Percentiles rank a stretch among this genome's conserved stretches.
phyloP scores from a whole-genome alignment of 148 eudicot genomes.

The Camellia granthamiana region DNA sequence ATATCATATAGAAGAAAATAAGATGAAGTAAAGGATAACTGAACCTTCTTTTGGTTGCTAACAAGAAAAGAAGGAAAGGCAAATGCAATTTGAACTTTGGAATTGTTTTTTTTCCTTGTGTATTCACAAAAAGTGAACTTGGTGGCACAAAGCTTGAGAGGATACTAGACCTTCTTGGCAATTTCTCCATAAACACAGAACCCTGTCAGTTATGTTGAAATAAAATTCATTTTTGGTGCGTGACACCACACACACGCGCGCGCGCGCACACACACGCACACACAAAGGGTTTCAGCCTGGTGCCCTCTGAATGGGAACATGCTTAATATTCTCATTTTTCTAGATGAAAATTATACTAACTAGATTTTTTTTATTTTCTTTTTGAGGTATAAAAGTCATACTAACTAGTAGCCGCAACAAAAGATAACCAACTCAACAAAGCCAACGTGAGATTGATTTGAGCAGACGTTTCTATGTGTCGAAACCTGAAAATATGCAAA shows the following conservation, averaged over 20 bases:
- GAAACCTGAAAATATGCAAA: not conserved
- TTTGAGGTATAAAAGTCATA: not conserved
- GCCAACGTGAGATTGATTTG: not conserved
- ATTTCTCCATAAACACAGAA: not conserved
- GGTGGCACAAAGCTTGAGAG: not conserved
- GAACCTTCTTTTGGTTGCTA: not conserved
- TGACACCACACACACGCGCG: too few species aligned
- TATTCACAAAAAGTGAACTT: not conserved
- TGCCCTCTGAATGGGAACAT: not conserved
- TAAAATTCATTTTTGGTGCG: too few species aligned
- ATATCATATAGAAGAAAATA: not conserved
- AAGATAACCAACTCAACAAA: not conserved
- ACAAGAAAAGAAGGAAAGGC: not conserved
- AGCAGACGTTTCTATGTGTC: not conserved
- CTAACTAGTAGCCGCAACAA: not conserved
- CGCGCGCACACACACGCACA: too few species aligned
- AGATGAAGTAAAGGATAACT: not conserved
- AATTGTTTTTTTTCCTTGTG: not conserved
- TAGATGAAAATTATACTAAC: not conserved
- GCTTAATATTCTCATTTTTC: not conserved
- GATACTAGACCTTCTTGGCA: not conserved
- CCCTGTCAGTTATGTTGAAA: not conserved
- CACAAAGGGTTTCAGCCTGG: too few species aligned
- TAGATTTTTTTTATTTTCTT: too few species aligned
- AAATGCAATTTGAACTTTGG: not conserved